Evolutionary conservation across 768 basidiomycete species (phyloP).

Genomic region (Russula sp.): DNA sequence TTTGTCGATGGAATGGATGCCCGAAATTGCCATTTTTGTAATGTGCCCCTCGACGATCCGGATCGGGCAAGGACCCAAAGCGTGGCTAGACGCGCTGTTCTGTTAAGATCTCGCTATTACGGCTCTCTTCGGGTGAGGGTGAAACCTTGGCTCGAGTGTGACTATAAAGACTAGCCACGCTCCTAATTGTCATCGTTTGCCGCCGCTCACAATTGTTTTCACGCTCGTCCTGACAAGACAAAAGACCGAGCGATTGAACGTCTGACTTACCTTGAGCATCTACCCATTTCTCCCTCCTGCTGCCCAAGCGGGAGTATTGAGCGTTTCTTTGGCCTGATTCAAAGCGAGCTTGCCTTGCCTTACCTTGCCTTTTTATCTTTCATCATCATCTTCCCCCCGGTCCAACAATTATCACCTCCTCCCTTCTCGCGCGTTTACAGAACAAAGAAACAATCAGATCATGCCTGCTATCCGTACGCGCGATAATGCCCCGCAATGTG

Average conservation of each 20-base stretch:
- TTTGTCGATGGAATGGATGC: slow-evolving; percentile 22
- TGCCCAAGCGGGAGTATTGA: slow-evolving; percentile 17
- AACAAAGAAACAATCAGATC: slow-evolving; percentile 33
- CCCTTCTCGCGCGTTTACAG: slow-evolving; percentile 5
- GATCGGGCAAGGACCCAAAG: slow-evolving; percentile 15
- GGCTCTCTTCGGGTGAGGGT: slow-evolving; percentile 17
- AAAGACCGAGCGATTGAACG: slow-evolving; percentile 14
- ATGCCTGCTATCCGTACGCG: slow-evolving; percentile 80
- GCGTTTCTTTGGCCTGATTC: slow-evolving; percentile 10
- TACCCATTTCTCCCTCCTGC: slow-evolving; percentile 24
- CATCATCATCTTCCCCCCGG: slow-evolving; percentile 7
- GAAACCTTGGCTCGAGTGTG: not conserved
- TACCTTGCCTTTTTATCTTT: slow-evolving; percentile 18
- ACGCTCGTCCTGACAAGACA: slow-evolving; percentile 21
- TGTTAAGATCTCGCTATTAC: slow-evolving; percentile 23
- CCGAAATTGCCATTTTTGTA: slow-evolving; percentile 5
- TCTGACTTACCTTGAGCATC: slow-evolving; percentile 16
- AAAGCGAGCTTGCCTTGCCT: slow-evolving; percentile 18
- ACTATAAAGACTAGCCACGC: slow-evolving; percentile 22
- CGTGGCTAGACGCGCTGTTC: not conserved
- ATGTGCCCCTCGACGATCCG: slow-evolving; percentile 19
- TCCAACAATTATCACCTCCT: slow-evolving; percentile 1
- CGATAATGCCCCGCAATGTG: slow-evolving; percentile 55
- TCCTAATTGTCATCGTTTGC: slow-evolving; percentile 25
- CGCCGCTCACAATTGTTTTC: slow-evolving; percentile 23